Evolutionary conservation across 495 filamentous ascomycete genomes (phyloP).

Genomic region (Talaromyces stipitatus): DNA sequence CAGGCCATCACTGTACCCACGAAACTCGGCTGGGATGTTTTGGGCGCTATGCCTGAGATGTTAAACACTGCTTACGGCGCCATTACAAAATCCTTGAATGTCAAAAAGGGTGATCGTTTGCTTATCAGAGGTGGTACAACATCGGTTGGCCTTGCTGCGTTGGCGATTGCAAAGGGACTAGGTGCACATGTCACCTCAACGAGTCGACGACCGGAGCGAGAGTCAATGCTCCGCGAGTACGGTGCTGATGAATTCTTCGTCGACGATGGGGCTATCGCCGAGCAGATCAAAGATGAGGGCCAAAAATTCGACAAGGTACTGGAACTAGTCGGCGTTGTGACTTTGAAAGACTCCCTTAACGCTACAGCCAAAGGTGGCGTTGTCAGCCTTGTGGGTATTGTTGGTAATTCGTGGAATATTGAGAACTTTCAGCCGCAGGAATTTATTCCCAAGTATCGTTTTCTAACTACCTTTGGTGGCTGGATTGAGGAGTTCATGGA

Average conservation of each 20-base stretch:
- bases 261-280: slow-evolving; percentile 29
- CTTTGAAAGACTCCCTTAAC: slow-evolving; percentile 34
- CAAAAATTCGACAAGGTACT: slow-evolving; percentile 42
- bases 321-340: slow-evolving; percentile 35
- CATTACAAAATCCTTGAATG: slow-evolving; percentile 25
- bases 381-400: slow-evolving; percentile 44
- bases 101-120: slow-evolving; percentile 34
- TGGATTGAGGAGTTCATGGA: slow-evolving; percentile 35
- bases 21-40: slow-evolving; percentile 28
- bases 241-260: slow-evolving; percentile 35
- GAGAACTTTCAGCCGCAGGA: slow-evolving; percentile 40
- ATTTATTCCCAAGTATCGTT: slow-evolving; percentile 32
- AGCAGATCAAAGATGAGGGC: slow-evolving; percentile 22
- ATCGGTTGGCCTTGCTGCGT: slow-evolving; percentile 38
- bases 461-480: slow-evolving; percentile 37
- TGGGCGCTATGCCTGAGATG: slow-evolving; percentile 49
- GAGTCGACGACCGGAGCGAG: slow-evolving; percentile 27
- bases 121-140: slow-evolving; percentile 46
- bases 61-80: slow-evolving; percentile 47
- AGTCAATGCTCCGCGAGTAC: slow-evolving; percentile 25
- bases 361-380: slow-evolving; percentile 30
- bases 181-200: slow-evolving; percentile 32
- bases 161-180: slow-evolving; percentile 36
- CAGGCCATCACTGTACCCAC: slow-evolving; percentile 25
- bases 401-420: slow-evolving; percentile 39